Base-by-base conservation (phyloP, 2,329 filamentous ascomycete species). In the Exophiala aquamarina region DNA sequence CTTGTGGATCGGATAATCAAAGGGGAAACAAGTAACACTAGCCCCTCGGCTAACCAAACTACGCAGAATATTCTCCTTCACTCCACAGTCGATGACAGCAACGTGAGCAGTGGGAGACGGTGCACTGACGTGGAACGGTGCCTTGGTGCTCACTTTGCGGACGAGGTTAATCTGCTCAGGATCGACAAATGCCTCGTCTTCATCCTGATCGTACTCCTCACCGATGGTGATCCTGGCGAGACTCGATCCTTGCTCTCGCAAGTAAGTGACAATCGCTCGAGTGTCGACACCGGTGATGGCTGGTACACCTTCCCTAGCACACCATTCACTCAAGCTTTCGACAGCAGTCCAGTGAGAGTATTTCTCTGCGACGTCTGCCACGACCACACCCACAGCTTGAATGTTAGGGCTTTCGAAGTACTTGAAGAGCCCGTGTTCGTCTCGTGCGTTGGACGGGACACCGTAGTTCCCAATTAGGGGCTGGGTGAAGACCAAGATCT, bases 301-400 rank as follows among this genome's bases (percentile, higher is more conserved):
- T 43, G 93, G 92, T 28, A 98, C 87, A 60, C 93, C 93, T 74
- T 97, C 93, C 50, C 92, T 86, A 59, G 91, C 88, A 71, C 93
- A 98, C 93, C 93, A 98, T 61, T 94, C 80, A 58, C 87, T 79
- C 63, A 98, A 74, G 63, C 88, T 91, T 79, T 98, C 89, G 9
- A 98, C 92, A 28, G 93, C 93, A 53, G 93, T 97, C 93, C 93
- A 98, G 68, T 98, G 93, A 71, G 90, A 95, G 79, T 97, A 96
- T 67, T 91, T 82, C 67, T 89, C 78, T 35, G 93, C 92, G 55
- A 92, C 90, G 66, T 98, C 93, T 61, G 92, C 89, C 44, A 98
- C 93, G 37, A 98, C 92, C 41, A 98, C 87, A 70, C 91, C 93
- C 53, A 88, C 88, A 50, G 92, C 94, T 76, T 98, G 93, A 58